phyloP scores from a whole-genome alignment of 108 stramenopile genomes.

The Bacterosira constricta region DNA sequence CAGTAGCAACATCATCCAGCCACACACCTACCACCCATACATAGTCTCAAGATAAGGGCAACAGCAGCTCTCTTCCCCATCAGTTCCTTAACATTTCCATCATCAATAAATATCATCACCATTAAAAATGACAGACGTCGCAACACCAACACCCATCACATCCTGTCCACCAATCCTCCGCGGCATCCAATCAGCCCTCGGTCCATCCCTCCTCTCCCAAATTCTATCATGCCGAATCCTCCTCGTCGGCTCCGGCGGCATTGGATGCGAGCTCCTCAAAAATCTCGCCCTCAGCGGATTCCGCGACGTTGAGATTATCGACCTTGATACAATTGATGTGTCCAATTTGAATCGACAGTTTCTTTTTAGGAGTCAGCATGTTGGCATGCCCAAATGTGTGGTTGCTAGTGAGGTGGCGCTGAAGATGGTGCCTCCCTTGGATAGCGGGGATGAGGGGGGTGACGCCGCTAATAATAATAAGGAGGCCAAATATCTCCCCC shows the following conservation, averaged over 20 bases:
- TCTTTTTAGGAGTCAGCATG: slow-evolving; percentile 86
- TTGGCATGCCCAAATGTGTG: slow-evolving; percentile 83
- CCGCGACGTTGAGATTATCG: slow-evolving; percentile 91
- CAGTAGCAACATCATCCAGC: too few species aligned
- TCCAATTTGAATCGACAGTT: slow-evolving; percentile 98
- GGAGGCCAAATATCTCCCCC: slow-evolving; percentile 70
- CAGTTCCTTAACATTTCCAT: slow-evolving; percentile 90
- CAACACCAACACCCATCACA: background rate
- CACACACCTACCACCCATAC: too few species aligned
- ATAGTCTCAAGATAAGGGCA: too few species aligned
- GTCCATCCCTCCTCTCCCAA: slow-evolving; percentile 21
- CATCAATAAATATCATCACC: slow-evolving; percentile 93
- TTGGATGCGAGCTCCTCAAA: slow-evolving; percentile 98
- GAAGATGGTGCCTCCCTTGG: slow-evolving; percentile 55
- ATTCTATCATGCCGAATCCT: slow-evolving; percentile 56
- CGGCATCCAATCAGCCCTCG: slow-evolving; percentile 40
- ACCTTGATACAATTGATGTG: slow-evolving; percentile 99
- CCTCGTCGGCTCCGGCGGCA: slow-evolving; percentile 92
- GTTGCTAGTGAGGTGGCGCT: slow-evolving; percentile 78
- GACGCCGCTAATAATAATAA: background rate
- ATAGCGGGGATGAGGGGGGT: background rate
- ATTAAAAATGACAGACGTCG: slow-evolving; percentile 22
- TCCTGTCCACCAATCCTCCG: slow-evolving; percentile 44
- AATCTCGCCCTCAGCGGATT: slow-evolving; percentile 95
- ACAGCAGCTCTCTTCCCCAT: too few species aligned